Base-by-base conservation (phyloP, 306 rosid genomes). In the Cajanus cajan region DNA sequence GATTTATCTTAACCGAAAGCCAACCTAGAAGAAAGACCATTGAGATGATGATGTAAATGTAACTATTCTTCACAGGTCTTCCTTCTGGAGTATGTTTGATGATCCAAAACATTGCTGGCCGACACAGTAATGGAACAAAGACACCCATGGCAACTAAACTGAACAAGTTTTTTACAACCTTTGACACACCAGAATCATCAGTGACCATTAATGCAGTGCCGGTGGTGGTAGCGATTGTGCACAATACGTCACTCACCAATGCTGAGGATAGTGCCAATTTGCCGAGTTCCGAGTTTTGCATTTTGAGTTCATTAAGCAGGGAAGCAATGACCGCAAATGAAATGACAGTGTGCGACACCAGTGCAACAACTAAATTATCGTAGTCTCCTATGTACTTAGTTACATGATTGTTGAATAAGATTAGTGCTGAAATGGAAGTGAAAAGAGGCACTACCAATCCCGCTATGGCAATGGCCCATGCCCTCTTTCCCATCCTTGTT, bases 41-140 rank as follows among this genome's bases (percentile, higher is more conserved):
- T 2, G 67, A 1, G 18, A 88, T 15, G 51, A 87, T 73, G 6
- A 59, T 0, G 51, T 67, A 71, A 28, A 85, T 18, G 54, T 76
- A 85, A 37, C 15, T 28, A 6, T 85, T 62, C 45, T 68, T 83
- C 47, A 90, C 87, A 7, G 82, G 86, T 31, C 87, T 79, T 45
- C 91, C 91, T 78, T 90, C 90, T 2, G 89, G 94, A 2, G 89
- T 90, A 1, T 37, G 72, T 64, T 61, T 83, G 2, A 90, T 58
- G 12, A 90, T 54, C 92, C 89, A 85, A 24, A 79, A 24, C 92
- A 88, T 81, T 1, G 45, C n/a, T 1, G 90, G 94, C n/a, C 90
- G 81, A 58, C 79, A 24, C 14, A 82, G 0, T 8, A 73, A 25
- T 1, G 86, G 82, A 34, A 85, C 41, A 0, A 73, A 0, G 4